A percentile compares a stretch with the other conserved stretches of the same genome.
Conservation (phyloP, 331 rosid genomes). For the Arachis monticola region DNA sequence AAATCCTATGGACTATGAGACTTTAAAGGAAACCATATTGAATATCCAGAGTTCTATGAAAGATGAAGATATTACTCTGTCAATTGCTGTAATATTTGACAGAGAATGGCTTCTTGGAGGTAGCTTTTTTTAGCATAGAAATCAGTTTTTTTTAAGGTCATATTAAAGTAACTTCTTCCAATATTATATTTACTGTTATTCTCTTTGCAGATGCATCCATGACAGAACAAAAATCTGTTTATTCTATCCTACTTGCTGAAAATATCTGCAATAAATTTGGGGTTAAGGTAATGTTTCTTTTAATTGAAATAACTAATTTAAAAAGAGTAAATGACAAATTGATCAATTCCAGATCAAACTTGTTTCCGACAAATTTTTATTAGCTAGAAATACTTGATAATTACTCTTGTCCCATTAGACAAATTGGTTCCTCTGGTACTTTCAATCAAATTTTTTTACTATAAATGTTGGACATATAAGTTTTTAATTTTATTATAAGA, state of each 20-base stretch:
- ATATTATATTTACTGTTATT: constrained; percentile 17
- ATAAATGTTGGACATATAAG: too few relatives aligned
- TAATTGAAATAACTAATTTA: background rate
- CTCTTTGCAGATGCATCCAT: constrained; percentile 71
- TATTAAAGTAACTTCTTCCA: constrained; percentile 30
- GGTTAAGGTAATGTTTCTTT: constrained; percentile 60
- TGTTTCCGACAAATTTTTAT: too few relatives aligned
- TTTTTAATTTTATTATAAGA: too few relatives aligned
- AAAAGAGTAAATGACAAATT: too few relatives aligned
- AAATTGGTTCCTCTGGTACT: too few relatives aligned
- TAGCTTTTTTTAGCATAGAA: constrained; percentile 27
- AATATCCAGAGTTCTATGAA: constrained; percentile 64
- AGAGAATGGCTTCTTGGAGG: constrained; percentile 92
- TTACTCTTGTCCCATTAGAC: too few relatives aligned
- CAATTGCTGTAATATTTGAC: constrained; percentile 81
- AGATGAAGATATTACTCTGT: constrained; percentile 62
- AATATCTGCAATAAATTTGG: constrained; percentile 78
- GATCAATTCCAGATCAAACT: too few relatives aligned
- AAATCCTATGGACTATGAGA: constrained; percentile 87
- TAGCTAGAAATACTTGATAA: too few relatives aligned
- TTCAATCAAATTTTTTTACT: too few relatives aligned
- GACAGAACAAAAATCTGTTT: constrained; percentile 85
- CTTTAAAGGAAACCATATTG: constrained; percentile 69
- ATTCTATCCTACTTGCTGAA: constrained; percentile 90
- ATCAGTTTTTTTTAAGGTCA: background rate